Evolutionary conservation across 2,329 filamentous ascomycete genomes (phyloP), one percentile per base, ranked within the genome.

Genomic region (Sclerotinia trifoliorum): DNA sequence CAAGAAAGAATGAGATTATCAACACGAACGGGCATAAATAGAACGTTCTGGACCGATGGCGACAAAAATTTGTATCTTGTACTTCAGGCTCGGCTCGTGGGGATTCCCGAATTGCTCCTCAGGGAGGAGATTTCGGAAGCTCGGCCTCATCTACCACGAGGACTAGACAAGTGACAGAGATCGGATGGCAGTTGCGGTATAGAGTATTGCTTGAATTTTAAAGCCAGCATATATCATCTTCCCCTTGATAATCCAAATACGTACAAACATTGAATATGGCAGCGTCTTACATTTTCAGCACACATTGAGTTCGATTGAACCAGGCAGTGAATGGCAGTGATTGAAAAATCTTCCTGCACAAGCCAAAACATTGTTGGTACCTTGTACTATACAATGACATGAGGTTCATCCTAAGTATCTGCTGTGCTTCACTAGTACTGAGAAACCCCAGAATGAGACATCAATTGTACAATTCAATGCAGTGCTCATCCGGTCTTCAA

Each of bases 381-480:
- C 60, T 51, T 39, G 46, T 52, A 51, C 60, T 63, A 46, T 51
- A 63, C 60, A 63, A 51, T 63, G 60, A 51, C 60, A 63, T 51
- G 60, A 63, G 48, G 60, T 63, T 51, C 60, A 63, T 63, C 60
- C 60, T 39, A 51, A 42, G 60, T 63, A 63, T 52, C 60, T 63
- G 60, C 48, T 51, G 60, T 63, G 46, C 60, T 63, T 63, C 60
- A 35, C 60, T 63, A 63, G 60, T 51, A 63, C 60, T 63, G 60
- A 63, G 46, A 63, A 63, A 63, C 60, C 60, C 32, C 46, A 26
- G 26, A 51, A 26, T 63, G 60, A 63, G 46, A 63, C 46, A 63
- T 63, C 46, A 5, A 63, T 51, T 63, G 60, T 51, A 63, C 60
- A 63, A 42, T 19, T 3, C 32, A 35, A 63, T 51, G 60, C 60